phyloP scores from a whole-genome alignment of 2,329 filamentous ascomycete species.

The Ilyonectria robusta region DNA sequence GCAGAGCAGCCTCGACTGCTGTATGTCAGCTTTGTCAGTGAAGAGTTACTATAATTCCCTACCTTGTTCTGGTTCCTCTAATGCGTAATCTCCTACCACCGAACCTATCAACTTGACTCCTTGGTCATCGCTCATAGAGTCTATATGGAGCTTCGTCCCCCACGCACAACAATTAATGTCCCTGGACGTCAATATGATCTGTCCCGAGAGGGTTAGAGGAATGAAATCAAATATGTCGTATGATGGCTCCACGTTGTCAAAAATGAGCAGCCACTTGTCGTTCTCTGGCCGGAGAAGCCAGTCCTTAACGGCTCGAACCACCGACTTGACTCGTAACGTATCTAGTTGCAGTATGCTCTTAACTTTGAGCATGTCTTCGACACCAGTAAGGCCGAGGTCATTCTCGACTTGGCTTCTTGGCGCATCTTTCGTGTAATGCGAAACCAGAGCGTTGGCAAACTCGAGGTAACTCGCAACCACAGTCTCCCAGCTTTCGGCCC shows the following conservation, averaged over 20 bases:
- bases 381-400: constrained; percentile 24
- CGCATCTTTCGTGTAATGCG: constrained; percentile 17
- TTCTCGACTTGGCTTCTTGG: constrained; percentile 24
- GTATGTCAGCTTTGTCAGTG: constrained; percentile 1
- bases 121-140: constrained; percentile 18
- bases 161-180: constrained; percentile 27
- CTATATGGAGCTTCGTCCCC: constrained; percentile 24
- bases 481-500: constrained; percentile 29
- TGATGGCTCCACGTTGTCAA: constrained; percentile 28
- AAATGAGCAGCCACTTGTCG: constrained; percentile 26
- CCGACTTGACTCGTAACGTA: constrained; percentile 26
- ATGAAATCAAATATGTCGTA: constrained; percentile 33
- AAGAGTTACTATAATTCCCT: not conserved
- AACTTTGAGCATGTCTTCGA: constrained; percentile 27
- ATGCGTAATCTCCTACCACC: constrained; percentile 6
- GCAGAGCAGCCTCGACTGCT: constrained; percentile 22
- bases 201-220: constrained; percentile 26
- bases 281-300: constrained; percentile 30
- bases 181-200: constrained; percentile 25
- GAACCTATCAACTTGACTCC: constrained; percentile 19
- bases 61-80: constrained; percentile 23
- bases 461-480: constrained; percentile 29
- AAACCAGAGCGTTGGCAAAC: constrained; percentile 24
- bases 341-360: constrained; percentile 29
- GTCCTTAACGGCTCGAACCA: constrained; percentile 27